Evolutionary conservation across 805 yeast species (phyloP).

Genomic region (Wickerhamiella dianesei): DNA sequence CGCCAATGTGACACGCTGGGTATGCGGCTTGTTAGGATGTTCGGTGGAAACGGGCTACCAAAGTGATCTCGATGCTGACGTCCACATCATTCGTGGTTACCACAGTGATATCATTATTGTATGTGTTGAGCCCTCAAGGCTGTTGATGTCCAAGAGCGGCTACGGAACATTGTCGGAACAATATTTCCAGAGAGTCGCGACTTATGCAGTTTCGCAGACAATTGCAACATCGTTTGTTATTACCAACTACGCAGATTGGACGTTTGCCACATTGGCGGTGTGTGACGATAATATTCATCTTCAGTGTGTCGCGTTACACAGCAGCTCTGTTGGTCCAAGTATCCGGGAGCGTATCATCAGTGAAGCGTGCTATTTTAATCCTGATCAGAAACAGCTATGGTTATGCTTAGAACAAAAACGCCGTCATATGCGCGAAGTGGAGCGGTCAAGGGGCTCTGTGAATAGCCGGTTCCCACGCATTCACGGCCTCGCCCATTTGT

Average conservation of each 20-base stretch:
- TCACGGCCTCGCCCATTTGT: background rate
- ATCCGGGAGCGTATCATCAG: constrained; percentile 6
- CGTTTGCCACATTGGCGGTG: constrained; percentile 3
- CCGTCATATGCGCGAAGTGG: background rate
- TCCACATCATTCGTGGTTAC: background rate
- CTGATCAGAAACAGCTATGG: background rate
- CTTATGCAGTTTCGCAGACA: background rate
- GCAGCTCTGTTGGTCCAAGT: constrained; percentile 4
- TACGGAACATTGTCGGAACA: too few species aligned
- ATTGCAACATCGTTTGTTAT: constrained; percentile 1
- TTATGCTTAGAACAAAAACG: background rate
- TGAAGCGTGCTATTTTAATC: background rate
- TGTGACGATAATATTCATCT: background rate
- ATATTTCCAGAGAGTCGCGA: background rate
- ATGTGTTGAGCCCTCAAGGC: constrained; percentile 1
- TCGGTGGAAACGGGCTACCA: background rate
- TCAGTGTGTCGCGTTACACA: background rate
- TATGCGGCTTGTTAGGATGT: background rate
- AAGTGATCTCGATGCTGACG: background rate
- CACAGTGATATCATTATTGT: background rate
- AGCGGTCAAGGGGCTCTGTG: background rate
- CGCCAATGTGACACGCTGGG: constrained; percentile 1
- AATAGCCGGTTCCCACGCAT: background rate
- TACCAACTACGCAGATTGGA: constrained; percentile 12
- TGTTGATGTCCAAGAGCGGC: background rate